Conservation (phyloP, 2,329 filamentous ascomycete genomes). For the Exophiala spinifera region DNA sequence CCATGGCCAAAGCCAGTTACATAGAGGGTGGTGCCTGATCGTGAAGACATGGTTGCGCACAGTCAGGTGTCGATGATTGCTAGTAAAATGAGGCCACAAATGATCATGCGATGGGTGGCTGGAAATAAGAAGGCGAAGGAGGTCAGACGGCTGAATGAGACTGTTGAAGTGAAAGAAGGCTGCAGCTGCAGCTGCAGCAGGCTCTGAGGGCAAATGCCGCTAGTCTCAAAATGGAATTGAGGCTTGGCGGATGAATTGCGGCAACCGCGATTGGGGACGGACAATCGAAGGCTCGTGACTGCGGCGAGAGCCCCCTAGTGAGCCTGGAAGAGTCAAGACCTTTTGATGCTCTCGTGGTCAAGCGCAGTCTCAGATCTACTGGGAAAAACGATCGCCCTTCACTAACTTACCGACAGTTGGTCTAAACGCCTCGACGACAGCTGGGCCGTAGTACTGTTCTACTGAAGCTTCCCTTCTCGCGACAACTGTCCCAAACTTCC, state of each 20-base stretch:
- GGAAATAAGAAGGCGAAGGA: not conserved
- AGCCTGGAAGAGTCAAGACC: not conserved
- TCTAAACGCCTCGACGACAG: not conserved
- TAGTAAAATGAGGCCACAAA: constrained; percentile 4
- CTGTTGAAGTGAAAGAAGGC: not conserved
- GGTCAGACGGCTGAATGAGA: constrained; percentile 6
- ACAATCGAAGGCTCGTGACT: not conserved
- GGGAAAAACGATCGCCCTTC: not conserved
- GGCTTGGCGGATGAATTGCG: constrained; percentile 4
- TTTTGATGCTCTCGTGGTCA: not conserved
- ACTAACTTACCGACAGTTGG: not conserved
- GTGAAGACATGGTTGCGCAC: constrained; percentile 46
- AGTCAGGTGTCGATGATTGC: too few relatives aligned
- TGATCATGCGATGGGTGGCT: constrained; percentile 4
- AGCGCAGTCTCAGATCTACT: not conserved
- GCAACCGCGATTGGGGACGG: not conserved
- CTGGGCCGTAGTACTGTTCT: not conserved
- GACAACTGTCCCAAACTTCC: not conserved
- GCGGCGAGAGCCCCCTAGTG: too few relatives aligned
- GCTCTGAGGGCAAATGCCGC: not conserved
- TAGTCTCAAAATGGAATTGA: not conserved
- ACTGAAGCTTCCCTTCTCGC: not conserved
- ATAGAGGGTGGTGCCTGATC: constrained; percentile 85
- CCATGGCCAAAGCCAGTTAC: constrained; percentile 99
- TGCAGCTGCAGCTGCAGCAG: not conserved